phyloP scores from a whole-genome alignment of 306 rosid genomes.

The Dicorynia guianensis region DNA sequence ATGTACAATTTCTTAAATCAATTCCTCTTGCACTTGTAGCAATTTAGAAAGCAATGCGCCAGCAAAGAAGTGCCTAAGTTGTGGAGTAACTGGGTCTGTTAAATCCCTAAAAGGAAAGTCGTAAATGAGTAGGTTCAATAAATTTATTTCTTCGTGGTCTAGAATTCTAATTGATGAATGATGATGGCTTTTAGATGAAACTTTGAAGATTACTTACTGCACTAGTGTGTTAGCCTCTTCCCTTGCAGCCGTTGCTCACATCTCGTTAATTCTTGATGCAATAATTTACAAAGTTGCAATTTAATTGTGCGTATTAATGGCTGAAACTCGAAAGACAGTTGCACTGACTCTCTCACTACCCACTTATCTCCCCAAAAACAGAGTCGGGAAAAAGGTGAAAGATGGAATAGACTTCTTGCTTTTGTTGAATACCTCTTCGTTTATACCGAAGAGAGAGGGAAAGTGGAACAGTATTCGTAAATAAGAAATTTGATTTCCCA shows the following conservation, averaged over 20 bases:
- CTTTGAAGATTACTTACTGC: neutral
- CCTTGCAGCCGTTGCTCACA: neutral
- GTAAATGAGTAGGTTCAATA: slow-evolving; percentile 48
- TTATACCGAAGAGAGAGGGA: too few species aligned
- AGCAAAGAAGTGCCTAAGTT: slow-evolving; percentile 26
- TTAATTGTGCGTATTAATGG: too few species aligned
- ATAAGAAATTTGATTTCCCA: too few species aligned
- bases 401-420: too few species aligned
- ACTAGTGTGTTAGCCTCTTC: neutral
- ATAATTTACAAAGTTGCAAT: too few species aligned
- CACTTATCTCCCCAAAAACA: too few species aligned
- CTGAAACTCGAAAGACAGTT: too few species aligned
- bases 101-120: slow-evolving; percentile 19
- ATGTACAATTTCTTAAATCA: slow-evolving; percentile 13
- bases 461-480: too few species aligned
- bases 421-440: too few species aligned
- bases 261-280: neutral
- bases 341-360: too few species aligned
- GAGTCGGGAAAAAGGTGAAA: too few species aligned
- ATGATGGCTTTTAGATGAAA: neutral
- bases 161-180: neutral
- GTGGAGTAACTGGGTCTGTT: slow-evolving; percentile 8
- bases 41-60: slow-evolving; percentile 34
- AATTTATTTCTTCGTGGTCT: neutral
- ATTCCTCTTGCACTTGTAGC: slow-evolving; percentile 19